Conservation (phyloP, 345 rosid species). For the Eucalyptus sp. region DNA sequence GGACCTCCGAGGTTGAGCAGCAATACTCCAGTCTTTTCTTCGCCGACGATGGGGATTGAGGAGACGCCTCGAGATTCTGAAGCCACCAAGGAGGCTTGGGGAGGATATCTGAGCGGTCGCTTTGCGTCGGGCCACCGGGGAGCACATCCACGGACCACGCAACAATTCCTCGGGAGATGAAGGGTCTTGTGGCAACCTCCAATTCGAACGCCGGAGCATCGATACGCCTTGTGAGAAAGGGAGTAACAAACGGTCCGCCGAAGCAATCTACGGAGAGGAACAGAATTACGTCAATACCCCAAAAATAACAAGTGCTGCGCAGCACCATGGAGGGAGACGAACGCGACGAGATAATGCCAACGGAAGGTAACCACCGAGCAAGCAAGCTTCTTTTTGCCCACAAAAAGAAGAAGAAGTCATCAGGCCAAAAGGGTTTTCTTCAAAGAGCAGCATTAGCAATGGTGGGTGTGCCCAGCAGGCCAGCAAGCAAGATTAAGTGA, state of each 20-base stretch:
- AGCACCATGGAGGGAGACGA: not conserved
- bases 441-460: not conserved
- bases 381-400: not conserved
- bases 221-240: slow-evolving; percentile 28
- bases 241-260: slow-evolving; percentile 25
- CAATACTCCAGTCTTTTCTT: slow-evolving; percentile 71
- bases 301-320: not conserved
- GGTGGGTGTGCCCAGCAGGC: not conserved
- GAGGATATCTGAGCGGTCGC: slow-evolving; percentile 3
- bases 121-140: slow-evolving; percentile 7
- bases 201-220: slow-evolving; percentile 14
- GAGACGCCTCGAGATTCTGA: slow-evolving; percentile 33
- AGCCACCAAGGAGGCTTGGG: slow-evolving; percentile 49
- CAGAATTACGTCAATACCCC: not conserved
- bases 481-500: not conserved
- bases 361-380: not conserved
- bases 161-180: slow-evolving; percentile 6
- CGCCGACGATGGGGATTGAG: slow-evolving; percentile 19
- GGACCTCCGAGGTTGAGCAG: slow-evolving; percentile 98
- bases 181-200: slow-evolving; percentile 11
- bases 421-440: not conserved
- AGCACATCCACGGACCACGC: slow-evolving; percentile 5
- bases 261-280: not conserved
- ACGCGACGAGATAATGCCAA: not conserved
- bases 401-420: not conserved